Evolutionary conservation across 371 early-diverging fungal species (phyloP).

Genomic region (Saksenaea oblongispora): DNA sequence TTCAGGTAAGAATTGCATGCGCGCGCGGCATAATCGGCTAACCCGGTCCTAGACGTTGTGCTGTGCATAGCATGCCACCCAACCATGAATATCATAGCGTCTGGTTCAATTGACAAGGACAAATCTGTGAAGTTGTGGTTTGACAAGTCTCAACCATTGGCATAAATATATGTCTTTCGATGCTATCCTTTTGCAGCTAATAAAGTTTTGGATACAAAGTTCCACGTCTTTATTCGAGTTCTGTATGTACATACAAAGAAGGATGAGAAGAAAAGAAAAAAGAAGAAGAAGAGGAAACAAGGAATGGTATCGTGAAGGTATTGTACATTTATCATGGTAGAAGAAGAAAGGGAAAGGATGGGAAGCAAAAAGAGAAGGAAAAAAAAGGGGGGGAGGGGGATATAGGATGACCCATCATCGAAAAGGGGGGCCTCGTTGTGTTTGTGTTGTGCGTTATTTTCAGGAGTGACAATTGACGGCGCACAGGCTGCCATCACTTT

Average conservation of each 20-base stretch:
- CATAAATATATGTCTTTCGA: not conserved
- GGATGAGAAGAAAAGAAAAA: not conserved
- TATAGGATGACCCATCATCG: not conserved
- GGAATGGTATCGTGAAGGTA: constrained; percentile 6
- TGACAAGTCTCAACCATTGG: constrained; percentile 44
- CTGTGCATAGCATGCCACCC: constrained; percentile 96
- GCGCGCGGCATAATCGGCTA: too few relatives aligned
- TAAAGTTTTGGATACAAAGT: constrained; percentile 1
- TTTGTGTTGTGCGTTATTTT: not conserved
- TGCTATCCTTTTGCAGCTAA: not conserved
- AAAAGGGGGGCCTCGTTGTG: not conserved
- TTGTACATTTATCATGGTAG: constrained; percentile 1
- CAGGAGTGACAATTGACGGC: not conserved
- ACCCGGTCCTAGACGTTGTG: constrained; percentile 93
- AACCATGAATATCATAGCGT: constrained; percentile 91
- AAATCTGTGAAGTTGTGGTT: constrained; percentile 90
- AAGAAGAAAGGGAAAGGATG: not conserved
- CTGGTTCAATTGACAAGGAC: constrained; percentile 91
- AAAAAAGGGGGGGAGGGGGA: not conserved
- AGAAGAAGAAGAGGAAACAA: not conserved
- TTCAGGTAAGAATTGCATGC: constrained; percentile 76
- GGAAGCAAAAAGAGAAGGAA: not conserved
- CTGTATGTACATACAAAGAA: constrained; percentile 4
- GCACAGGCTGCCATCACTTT: constrained; percentile 19
- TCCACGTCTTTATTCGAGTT: not conserved